Evolutionary conservation across 176 grass and related monocot species (phyloP), one percentile per base, ranked within the genome.

Genomic region (Avena eriantha): DNA sequence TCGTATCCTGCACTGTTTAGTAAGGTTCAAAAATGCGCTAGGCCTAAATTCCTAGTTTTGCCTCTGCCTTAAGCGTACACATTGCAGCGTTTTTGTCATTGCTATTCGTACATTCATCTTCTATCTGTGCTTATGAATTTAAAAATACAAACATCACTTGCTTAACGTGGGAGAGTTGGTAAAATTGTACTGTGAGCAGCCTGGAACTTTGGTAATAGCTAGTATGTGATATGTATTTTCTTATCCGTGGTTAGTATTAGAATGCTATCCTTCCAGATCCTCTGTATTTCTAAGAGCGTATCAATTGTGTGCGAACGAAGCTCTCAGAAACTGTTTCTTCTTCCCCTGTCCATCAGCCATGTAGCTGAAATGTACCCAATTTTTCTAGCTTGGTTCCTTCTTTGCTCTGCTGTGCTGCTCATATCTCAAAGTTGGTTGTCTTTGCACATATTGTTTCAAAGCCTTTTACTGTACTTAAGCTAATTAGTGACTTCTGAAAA

Each of bases 361-460:
- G 8, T 10, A 51, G 46, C 41, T 78, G 14, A 39, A 54, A 67
- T 66, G 39, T 73, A 41, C 16, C 53, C 3, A 1, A 18, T 73
- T 60, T 24, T 48, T 74, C 49, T 76, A 53, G 54, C 10, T 61
- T 74, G 51, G 10, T 61, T 73, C 33, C 39, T 72, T 29, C 31
- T 69, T 21, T 46, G 54, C 43, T 59, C 53, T 69, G 47, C n/a
- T 83, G 17, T 58, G 81, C 81, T 83, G 36, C 73, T 33, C 9
- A 48, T 74, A 33, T 84, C 67, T 55, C 31, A 72, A 72, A 72
- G 4, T 18, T 77, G 80, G 50, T 68, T 56, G 68, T 58, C 36
- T n/a, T 84, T 66, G 49, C 56, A 65, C 34, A 50, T 33, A 43
- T 83, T 73, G 9, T 89, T 36, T 63, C 31, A 78, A 46, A 61